Evolutionary conservation across 2,329 filamentous ascomycete species (phyloP), one percentile per base, ranked within the genome.

Genomic region (Ophiocordyceps polyrhachis-furcata): DNA sequence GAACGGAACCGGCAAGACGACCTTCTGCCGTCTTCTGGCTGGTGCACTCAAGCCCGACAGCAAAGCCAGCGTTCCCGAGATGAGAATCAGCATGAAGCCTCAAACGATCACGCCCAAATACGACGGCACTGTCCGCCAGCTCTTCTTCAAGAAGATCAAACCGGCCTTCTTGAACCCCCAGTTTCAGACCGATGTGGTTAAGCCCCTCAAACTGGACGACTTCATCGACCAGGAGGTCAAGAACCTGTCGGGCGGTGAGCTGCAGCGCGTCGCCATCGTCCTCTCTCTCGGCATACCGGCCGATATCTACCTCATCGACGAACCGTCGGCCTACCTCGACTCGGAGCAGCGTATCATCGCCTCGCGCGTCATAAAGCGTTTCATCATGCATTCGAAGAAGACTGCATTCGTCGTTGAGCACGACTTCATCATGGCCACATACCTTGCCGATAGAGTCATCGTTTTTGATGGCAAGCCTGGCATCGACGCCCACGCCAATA

Each of bases 61-160:
- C 55, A 78, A 71, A 51, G 70, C 76, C 55, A 77, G 77, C 56
- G 75, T 98, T 15, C 91, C 91, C 15, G 78, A 84, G 53, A 93
- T 98, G 88, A 87, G 83, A 69, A 94, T 98, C 62, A 88, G 81
- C 70, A 93, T 96, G 87, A 98, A 98, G 74, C 93, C 93, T 19
- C 91, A 98, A 70, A 98, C 93, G 58, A 98, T 98, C 58, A 98
- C 88, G 2, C 91, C 91, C 59, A 98, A 95, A 66, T 98, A 94
- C 61, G 81, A 88, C 52, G 91, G 93, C 51, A 98, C 89, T 37
- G 91, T 98, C 47, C 86, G 91, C 50, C 87, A 95, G 65, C 75
- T 98, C 43, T 96, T 98, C 74, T 94, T 96, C 79, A 98, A 98
- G 81, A 89, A 91, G 71, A 98, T 98, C 67, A 94, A 94, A 74